Base-by-base conservation (phyloP, 495 filamentous ascomycete species). In the Lepidopterella palustris region DNA sequence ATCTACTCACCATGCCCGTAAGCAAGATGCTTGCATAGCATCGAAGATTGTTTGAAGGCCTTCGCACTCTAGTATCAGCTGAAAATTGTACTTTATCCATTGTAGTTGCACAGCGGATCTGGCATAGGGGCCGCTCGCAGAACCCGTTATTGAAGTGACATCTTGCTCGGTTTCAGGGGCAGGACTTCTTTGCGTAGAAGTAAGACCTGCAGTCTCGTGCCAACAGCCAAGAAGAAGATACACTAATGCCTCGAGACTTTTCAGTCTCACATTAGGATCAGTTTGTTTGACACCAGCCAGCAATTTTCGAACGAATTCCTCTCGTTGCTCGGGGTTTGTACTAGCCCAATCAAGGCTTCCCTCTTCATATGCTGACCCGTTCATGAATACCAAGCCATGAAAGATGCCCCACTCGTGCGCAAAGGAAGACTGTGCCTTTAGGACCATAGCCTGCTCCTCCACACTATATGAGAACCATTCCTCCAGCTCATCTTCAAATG, bases 401-500 rank as follows among this genome's bases (percentile, higher is more conserved):
- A 80, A 84, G 13, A 72, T 71, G 35, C 62, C 66, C 85, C 85
- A 88, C 64, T 81, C 77, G 59, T 79, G 78, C 50, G 88, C 79
- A 66, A 95, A 96, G 3, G 83, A 84, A 24, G 81, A 72, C 66
- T 88, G 89, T 31, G 87, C 84, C 35, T 82, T 78, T 42, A 85
- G 78, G 50, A 93, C 73, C 77, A 80, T 78, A 45, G 73, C 75
- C 47, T 87, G 80, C 58, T 90, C 87, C 71, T 88, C 90, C 59
- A 91, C 87, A 48, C 76, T 79, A 73, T 98, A 97, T 49, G 84
- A 80, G 72, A 98, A 98, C 92, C 92, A 97, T 73, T 97, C 93
- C 65, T 96, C 89, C 21, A 97, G 76, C 75, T 98, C 93, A 57
- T 93, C 90, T 6, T 85, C 80, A 60, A 95, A 85, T 1, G 84